Evolutionary conservation across 2,329 filamentous ascomycete genomes (phyloP), one percentile per base, ranked within the genome.

Genomic region (Claviceps quebecensis): DNA sequence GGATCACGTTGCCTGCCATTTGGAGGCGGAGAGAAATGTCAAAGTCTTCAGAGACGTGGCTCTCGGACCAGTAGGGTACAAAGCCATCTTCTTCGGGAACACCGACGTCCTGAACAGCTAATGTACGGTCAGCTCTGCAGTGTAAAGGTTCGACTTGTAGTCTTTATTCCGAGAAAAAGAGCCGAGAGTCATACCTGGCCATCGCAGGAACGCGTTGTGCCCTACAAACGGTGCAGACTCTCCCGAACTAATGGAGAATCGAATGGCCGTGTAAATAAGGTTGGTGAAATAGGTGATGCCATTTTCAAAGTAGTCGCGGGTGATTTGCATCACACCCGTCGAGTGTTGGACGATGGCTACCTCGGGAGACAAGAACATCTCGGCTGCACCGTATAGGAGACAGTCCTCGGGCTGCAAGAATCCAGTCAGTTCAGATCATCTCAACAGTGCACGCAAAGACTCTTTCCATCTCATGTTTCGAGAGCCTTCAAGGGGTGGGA

Each of bases 281-380:
- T 88, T 82, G 43, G 85, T 89, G 68, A 89, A 88, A 69, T 84
- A 89, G 1, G 84, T 86, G 59, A 87, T 84, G 16, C 69, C 67
- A 49, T 83, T 84, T 65, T 90, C 86, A 58, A 89, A 89, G 66
- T 80, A 86, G 50, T 76, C 81, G 58, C 78, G 71, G 1, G 81
- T 78, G 9, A 89, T 82, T 57, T 88, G 81, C 84, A 89, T 88
- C 54, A 89, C 84, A 26, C 83, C 83, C 5, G 83, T 86, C 0
- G 77, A 76, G 66, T 84, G 84, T 62, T 87, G 84, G 52, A 87
- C 72, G 58, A 87, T 85, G 17, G 77, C 84, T 1, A 86, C 81
- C 58, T 86, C 78, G 0, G 81, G 83, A 14, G 75, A 82, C 56
- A 78, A 72, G 56, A 83, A 78, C 82, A 87, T 86, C 63, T 87